Conservation (phyloP, 2,329 filamentous ascomycete genomes). For the Fusarium sororula region DNA sequence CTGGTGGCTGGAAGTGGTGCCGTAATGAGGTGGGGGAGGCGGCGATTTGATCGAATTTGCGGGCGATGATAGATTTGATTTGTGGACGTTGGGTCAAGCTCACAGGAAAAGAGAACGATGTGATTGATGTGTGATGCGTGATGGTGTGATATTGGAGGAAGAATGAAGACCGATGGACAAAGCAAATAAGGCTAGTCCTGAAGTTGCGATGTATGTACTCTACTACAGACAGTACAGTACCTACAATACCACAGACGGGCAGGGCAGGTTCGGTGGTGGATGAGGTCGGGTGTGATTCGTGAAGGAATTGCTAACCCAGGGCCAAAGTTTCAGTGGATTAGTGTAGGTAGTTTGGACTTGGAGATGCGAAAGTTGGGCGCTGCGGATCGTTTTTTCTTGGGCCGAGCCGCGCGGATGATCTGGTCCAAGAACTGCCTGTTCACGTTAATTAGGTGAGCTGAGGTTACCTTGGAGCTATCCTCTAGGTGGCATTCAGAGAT, state of each 20-base stretch:
- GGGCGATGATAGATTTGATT: conserved; percentile 32
- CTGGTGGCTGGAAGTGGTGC: conserved; percentile 44
- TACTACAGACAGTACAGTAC: neutral
- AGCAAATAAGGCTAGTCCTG: conserved; percentile 14
- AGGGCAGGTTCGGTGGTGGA: neutral
- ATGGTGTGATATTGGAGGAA: conserved; percentile 26
- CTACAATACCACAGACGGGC: neutral
- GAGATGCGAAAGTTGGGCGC: conserved; percentile 33
- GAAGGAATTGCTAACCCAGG: conserved; percentile 25
- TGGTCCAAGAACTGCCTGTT: conserved; percentile 25
- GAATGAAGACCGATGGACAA: conserved; percentile 11
- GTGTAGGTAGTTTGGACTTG: conserved; percentile 23
- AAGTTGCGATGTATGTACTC: conserved; percentile 7
- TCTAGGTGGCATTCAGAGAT: conserved; percentile 11
- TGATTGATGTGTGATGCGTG: neutral
- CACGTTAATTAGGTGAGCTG: conserved; percentile 29
- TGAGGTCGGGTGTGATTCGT: neutral
- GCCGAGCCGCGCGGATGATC: conserved; percentile 38
- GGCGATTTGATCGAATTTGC: conserved; percentile 38
- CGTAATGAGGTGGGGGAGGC: conserved; percentile 44
- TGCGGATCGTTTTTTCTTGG: conserved; percentile 37
- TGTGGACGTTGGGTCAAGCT: conserved; percentile 30
- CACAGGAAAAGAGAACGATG: conserved; percentile 3
- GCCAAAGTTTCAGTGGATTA: conserved; percentile 29
- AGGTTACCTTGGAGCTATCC: conserved; percentile 23